Percentiles rank a stretch among this genome's conserved stretches.
These are phyloP conservation scores for Penicillium capsulatum DNA, from an alignment of 2,329 filamentous ascomycete species.

Conservation along the genomic window DNA sequence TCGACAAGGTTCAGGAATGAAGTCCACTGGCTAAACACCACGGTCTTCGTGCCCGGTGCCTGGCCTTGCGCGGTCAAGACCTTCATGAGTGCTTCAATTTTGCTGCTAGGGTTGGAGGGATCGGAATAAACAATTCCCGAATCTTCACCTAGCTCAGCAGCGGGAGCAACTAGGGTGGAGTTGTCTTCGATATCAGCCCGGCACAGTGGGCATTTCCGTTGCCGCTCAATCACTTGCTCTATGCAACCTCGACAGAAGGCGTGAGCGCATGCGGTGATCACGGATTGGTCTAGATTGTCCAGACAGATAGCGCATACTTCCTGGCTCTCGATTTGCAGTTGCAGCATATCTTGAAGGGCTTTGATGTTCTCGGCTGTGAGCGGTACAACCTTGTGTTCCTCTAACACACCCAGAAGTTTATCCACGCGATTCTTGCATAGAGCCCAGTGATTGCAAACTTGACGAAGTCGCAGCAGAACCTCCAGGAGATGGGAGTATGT, in stretches of 20 bases:
- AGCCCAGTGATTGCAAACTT: conserved; percentile 86
- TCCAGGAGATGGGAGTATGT: conserved; percentile 74
- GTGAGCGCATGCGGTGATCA: conserved; percentile 83
- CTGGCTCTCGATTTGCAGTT: conserved; percentile 71
- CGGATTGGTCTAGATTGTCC: conserved; percentile 64
- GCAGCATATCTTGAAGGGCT: conserved; percentile 69
- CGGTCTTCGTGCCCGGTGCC: conserved; percentile 63
- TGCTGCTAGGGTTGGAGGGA: conserved; percentile 66
- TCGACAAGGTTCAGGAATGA: conserved; percentile 73
- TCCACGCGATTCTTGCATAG: conserved; percentile 71
- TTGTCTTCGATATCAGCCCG: conserved; percentile 62
- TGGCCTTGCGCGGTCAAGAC: conserved; percentile 70
- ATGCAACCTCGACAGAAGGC: conserved; percentile 74
- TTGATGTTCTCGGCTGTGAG: conserved; percentile 68
- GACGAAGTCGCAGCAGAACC: conserved; percentile 73
- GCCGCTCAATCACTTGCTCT: conserved; percentile 65
- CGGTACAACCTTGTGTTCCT: conserved; percentile 62
- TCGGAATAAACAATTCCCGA: conserved; percentile 53
- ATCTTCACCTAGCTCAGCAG: conserved; percentile 52
- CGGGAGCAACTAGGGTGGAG: conserved; percentile 62
- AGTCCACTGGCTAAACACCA: conserved; percentile 80
- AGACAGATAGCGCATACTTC: conserved; percentile 83
- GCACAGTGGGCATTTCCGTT: conserved; percentile 82
- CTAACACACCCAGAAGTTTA: conserved; percentile 65
- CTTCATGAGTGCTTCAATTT: conserved; percentile 72